Conservation (phyloP, 2,329 filamentous ascomycete genomes). For the Talaromyces verruculosus region DNA sequence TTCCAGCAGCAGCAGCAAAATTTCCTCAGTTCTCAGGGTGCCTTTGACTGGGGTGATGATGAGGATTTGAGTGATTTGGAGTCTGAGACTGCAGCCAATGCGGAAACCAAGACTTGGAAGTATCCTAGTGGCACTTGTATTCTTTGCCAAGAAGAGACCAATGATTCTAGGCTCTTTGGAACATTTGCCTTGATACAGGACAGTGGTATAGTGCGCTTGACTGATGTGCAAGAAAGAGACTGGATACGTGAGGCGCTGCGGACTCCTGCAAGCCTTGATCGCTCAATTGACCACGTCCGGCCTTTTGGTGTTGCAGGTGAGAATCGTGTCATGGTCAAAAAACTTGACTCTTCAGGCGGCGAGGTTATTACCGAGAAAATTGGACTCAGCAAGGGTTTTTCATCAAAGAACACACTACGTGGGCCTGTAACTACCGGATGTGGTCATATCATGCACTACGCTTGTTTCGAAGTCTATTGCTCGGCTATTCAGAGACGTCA, state of each 20-base stretch:
- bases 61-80: conserved; percentile 69
- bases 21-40: conserved; percentile 85
- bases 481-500: conserved; percentile 81
- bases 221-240: conserved; percentile 75
- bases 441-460: conserved; percentile 98
- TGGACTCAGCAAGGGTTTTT: conserved; percentile 85
- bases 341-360: conserved; percentile 70
- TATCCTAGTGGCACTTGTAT: conserved; percentile 94
- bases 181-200: conserved; percentile 89
- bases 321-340: conserved; percentile 75
- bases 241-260: conserved; percentile 79
- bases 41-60: conserved; percentile 85
- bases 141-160: conserved; percentile 92
- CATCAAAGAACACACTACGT: conserved; percentile 61
- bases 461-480: conserved; percentile 90
- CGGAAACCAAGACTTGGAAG: conserved; percentile 76
- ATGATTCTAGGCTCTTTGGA: conserved; percentile 83
- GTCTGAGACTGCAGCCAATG: conserved; percentile 50
- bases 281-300: conserved; percentile 75
- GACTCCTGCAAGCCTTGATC: conserved; percentile 78
- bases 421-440: conserved; percentile 88
- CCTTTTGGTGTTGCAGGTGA: conserved; percentile 90
- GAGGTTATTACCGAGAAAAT: conserved; percentile 73
- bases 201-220: conserved; percentile 83
- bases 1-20: conserved; percentile 97